phyloP scores from a whole-genome alignment of 257 asterid species.

The Ocimum tenuiflorum region DNA sequence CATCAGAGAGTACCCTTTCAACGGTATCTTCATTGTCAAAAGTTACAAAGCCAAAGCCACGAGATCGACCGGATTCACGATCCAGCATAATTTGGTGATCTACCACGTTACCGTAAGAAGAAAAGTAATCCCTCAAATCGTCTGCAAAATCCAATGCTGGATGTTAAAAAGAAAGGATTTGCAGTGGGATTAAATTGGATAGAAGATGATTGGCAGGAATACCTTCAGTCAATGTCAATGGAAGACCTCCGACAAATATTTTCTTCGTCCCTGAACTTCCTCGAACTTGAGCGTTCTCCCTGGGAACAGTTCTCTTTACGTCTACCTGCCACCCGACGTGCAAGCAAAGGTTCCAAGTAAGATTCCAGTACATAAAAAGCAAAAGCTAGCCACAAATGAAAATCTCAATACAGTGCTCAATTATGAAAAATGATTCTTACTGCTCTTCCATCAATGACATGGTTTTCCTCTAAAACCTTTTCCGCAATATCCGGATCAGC shows the following conservation, averaged over 20 bases:
- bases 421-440: constrained; percentile 32
- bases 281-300: constrained; percentile 66
- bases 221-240: constrained; percentile 76
- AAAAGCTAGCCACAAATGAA: background rate
- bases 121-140: constrained; percentile 78
- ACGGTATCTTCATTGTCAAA: constrained; percentile 84
- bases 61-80: constrained; percentile 78
- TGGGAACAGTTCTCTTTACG: constrained; percentile 94
- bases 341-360: background rate
- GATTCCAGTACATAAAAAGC: background rate
- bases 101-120: constrained; percentile 65
- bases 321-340: constrained; percentile 60
- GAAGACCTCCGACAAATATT: constrained; percentile 89
- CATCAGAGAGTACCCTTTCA: constrained; percentile 73
- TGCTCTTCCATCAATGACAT: constrained; percentile 81
- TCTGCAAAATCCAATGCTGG: constrained; percentile 29
- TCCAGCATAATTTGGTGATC: constrained; percentile 97
- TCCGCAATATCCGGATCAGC: constrained; percentile 79
- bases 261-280: constrained; percentile 73
- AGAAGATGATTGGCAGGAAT: background rate
- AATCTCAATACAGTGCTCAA: background rate
- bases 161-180: background rate
- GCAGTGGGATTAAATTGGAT: background rate
- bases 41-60: constrained; percentile 95
- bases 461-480: constrained; percentile 79